These are phyloP conservation scores for Maudiozyma barnettii DNA, from an alignment of 805 yeast species.

Conservation along the genomic window DNA sequence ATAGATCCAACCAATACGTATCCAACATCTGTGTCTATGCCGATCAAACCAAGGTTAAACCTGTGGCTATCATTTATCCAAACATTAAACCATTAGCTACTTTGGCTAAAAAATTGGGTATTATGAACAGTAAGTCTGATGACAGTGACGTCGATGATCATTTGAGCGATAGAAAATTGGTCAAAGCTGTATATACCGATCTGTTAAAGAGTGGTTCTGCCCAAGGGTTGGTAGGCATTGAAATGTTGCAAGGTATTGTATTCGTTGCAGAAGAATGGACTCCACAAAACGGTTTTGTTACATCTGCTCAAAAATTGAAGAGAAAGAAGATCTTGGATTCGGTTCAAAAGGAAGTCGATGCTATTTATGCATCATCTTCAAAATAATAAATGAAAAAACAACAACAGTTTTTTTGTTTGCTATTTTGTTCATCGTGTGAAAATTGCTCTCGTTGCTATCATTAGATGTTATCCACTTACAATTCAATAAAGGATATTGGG, in stretches of 20 bases:
- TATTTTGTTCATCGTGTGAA: no score
- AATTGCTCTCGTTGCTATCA: neutral
- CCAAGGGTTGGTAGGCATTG: conserved; percentile 80
- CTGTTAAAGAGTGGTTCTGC: conserved; percentile 66
- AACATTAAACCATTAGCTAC: conserved; percentile 55
- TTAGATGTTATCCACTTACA: no score
- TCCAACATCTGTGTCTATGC: conserved; percentile 88
- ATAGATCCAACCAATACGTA: conserved; percentile 73
- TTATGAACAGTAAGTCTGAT: conserved; percentile 27
- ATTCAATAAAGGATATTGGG: no score
- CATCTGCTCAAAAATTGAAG: conserved; percentile 93
- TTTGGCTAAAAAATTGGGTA: conserved; percentile 48
- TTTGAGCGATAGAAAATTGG: conserved; percentile 48
- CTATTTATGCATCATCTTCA: conserved; percentile 36
- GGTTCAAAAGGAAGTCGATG: conserved; percentile 58
- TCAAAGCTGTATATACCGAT: conserved; percentile 43
- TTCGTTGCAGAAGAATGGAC: conserved; percentile 92
- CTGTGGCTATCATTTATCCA: conserved; percentile 84
- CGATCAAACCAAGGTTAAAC: conserved; percentile 78
- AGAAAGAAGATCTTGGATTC: conserved; percentile 76
- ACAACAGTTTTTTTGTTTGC: no score
- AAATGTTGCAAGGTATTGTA: conserved; percentile 69
- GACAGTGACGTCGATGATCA: conserved; percentile 38
- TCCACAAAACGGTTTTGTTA: conserved; percentile 87
- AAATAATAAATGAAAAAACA: neutral